phyloP scores from a whole-genome alignment of 129 eudicot species.

The Saposhnikovia divaricata region DNA sequence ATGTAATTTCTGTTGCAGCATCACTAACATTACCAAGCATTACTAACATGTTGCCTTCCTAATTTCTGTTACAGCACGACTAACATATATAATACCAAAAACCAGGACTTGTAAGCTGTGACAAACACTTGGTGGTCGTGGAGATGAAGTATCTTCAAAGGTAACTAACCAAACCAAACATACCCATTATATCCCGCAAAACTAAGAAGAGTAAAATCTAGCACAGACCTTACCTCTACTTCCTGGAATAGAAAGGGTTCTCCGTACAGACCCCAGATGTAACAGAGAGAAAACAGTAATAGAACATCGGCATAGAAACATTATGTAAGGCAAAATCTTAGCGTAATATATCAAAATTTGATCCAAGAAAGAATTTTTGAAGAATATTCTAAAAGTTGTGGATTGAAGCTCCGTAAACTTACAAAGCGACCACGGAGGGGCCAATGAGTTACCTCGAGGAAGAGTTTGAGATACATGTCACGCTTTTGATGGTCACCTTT shows the following conservation, averaged over 20 bases:
- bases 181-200: neutral
- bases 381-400: neutral
- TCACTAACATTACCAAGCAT: neutral
- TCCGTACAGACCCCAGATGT: neutral
- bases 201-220: neutral
- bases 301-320: neutral
- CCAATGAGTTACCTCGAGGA: slow-evolving; percentile 30
- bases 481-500: slow-evolving; percentile 49
- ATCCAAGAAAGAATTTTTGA: neutral
- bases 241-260: neutral
- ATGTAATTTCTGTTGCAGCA: neutral
- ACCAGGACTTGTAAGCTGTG: neutral
- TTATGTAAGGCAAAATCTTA: neutral
- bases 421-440: neutral
- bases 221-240: neutral
- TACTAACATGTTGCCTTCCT: neutral
- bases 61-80: neutral
- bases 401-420: neutral
- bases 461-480: slow-evolving; percentile 38
- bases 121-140: neutral
- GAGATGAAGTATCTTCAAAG: neutral
- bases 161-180: neutral
- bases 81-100: neutral
- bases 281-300: neutral
- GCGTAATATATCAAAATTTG: neutral